These are phyloP conservation scores for Vinca major DNA, from an alignment of 305 asterid species.

Conservation along the genomic window DNA sequence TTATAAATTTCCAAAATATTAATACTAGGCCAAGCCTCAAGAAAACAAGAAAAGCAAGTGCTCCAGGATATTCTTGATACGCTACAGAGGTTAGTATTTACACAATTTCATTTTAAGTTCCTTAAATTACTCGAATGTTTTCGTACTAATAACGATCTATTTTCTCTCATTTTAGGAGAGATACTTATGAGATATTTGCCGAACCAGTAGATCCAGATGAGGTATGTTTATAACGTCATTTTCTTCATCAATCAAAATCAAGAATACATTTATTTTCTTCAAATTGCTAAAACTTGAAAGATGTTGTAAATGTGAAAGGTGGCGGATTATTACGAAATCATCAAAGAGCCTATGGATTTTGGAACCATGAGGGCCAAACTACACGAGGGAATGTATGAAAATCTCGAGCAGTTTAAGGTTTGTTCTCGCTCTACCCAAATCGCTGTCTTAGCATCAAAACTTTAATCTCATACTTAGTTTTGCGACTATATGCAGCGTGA, in stretches of 20 bases:
- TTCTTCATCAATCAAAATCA: neutral
- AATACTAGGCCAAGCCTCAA: slow-evolving; percentile 6
- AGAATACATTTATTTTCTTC: neutral
- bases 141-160: neutral
- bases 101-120: neutral
- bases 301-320: slow-evolving; percentile 30
- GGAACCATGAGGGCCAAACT: slow-evolving; percentile 91
- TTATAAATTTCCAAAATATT: neutral
- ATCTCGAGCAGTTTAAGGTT: slow-evolving; percentile 76
- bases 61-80: slow-evolving; percentile 68
- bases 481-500: slow-evolving; percentile 50
- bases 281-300: neutral
- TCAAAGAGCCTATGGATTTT: slow-evolving; percentile 87
- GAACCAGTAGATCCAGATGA: slow-evolving; percentile 74
- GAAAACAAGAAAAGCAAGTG: neutral
- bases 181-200: slow-evolving; percentile 61
- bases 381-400: slow-evolving; percentile 71
- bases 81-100: slow-evolving; percentile 45
- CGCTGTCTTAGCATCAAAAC: no score
- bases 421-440: neutral
- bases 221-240: slow-evolving; percentile 27
- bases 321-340: slow-evolving; percentile 66
- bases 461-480: neutral
- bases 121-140: neutral
- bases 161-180: slow-evolving; percentile 43